Evolutionary conservation across 176 grass and related monocot species (phyloP), one percentile per base, ranked within the genome.

Genomic region (Elymus sibiricus): DNA sequence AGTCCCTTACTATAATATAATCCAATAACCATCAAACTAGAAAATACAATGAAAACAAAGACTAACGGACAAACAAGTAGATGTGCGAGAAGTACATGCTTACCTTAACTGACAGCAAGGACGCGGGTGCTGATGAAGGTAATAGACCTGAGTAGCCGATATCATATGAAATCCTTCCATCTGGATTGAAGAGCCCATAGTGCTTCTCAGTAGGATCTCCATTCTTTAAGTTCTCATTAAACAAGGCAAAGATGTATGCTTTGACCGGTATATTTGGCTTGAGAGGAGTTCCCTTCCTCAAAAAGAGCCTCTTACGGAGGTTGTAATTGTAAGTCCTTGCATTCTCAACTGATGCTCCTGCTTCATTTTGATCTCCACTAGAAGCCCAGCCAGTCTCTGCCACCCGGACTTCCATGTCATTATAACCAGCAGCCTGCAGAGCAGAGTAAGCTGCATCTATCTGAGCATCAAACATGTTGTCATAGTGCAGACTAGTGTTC

Each of bases 381-480:
- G 92, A 95, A 74, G 97, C 97, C 97, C 97, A 99, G 67, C 97
- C 97, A 47, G 97, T 99, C 85, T 99, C 97, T 29, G 97, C 90
- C 71, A 99, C 90, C 22, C 90, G 64, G 69, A 99, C 97, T 84
- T 96, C 97, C 97, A 99, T 99, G 70, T 91, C 51, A 32, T 79
- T 83, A 92, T 93, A 97, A 43, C 94, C 94, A 84, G 89, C 94
- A 13, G 85, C 90, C 66, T 94, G 92, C 32, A 99, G 84, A 39
- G 97, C 97, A 84, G 92, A 85, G 70, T 99, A 97, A 89, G 94
- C 88, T 73, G 97, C 97, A 97, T 99, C 97, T 82, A 99, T 76
- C 87, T 99, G 97, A 27, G 97, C 97, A 85, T 99, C 97, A 80
- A 99, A 97, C 94, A 99, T 97, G 85, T 99, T 99, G 44, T 99